These are phyloP conservation scores for Phialophora macrospora DNA, from an alignment of 2,329 filamentous ascomycete species.

Conservation along the genomic window DNA sequence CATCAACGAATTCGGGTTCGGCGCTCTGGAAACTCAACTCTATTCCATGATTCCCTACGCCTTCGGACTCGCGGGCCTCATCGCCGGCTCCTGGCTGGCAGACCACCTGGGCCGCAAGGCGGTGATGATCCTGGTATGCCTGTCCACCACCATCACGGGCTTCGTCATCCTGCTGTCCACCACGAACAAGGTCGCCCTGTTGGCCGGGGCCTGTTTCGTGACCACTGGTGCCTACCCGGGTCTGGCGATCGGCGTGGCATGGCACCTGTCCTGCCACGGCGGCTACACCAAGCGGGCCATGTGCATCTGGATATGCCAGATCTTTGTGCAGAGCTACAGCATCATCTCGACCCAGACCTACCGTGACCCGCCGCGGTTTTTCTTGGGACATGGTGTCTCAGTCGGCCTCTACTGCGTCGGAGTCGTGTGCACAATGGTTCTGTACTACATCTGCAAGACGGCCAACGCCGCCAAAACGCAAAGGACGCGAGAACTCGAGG, in stretches of 20 bases:
- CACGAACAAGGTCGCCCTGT: slow-evolving; percentile 4
- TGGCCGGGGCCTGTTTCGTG: slow-evolving; percentile 21
- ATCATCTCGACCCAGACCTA: slow-evolving; percentile 24
- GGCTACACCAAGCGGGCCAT: slow-evolving; percentile 24
- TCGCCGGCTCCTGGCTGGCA: slow-evolving; percentile 3
- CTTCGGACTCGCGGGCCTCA: slow-evolving; percentile 3
- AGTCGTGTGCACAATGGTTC: neutral
- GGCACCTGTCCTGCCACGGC: slow-evolving; percentile 4
- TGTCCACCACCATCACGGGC: slow-evolving; percentile 9
- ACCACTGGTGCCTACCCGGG: slow-evolving; percentile 15
- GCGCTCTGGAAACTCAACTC: slow-evolving; percentile 14
- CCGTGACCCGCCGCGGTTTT: slow-evolving; percentile 14
- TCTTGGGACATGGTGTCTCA: slow-evolving; percentile 17
- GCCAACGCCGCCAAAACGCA: slow-evolving; percentile 1
- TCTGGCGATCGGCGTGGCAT: slow-evolving; percentile 3
- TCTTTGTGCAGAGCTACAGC: slow-evolving; percentile 14
- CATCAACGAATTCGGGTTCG: slow-evolving; percentile 23
- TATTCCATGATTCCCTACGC: slow-evolving; percentile 25
- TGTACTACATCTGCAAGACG: neutral
- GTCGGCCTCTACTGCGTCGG: slow-evolving; percentile 18
- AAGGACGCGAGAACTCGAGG: neutral
- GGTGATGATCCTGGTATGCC: neutral
- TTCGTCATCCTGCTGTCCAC: slow-evolving; percentile 21
- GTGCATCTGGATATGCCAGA: slow-evolving; percentile 1
- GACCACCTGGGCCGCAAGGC: slow-evolving; percentile 8